These are phyloP conservation scores for Debaryomyces fabryi DNA, from an alignment of 1,139 yeast species.

Conservation along the genomic window DNA sequence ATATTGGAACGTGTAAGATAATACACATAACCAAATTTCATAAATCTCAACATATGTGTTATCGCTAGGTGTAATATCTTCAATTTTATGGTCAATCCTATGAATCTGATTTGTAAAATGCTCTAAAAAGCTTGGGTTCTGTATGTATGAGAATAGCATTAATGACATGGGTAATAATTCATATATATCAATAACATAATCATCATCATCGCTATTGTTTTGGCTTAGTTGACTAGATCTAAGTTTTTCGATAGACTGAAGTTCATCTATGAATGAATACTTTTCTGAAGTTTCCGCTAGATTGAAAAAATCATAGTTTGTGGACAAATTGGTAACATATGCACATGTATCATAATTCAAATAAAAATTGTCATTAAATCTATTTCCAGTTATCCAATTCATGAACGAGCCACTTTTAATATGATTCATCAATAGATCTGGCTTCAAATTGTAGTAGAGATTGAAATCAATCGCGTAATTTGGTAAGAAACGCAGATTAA, in stretches of 20 bases:
- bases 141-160: conserved; percentile 20
- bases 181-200: conserved; percentile 17
- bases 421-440: conserved; percentile 33
- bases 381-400: conserved; percentile 43
- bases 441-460: conserved; percentile 31
- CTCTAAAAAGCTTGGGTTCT: conserved; percentile 26
- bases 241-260: conserved; percentile 21
- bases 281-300: conserved; percentile 14
- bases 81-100: conserved; percentile 17
- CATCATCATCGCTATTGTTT: conserved; percentile 14
- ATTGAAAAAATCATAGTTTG: conserved; percentile 13
- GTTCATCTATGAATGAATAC: conserved; percentile 23
- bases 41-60: conserved; percentile 26
- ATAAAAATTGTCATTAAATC: conserved; percentile 30
- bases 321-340: conserved; percentile 22
- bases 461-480: conserved; percentile 33
- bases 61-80: conserved; percentile 18
- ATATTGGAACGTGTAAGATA: conserved; percentile 41
- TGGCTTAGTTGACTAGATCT: conserved; percentile 14
- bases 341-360: conserved; percentile 24
- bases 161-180: conserved; percentile 10
- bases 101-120: conserved; percentile 22
- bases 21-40: conserved; percentile 40
- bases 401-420: conserved; percentile 39
- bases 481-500: conserved; percentile 27